phyloP scores from a whole-genome alignment of 305 asterid genomes.

The Rubia tinctorum region DNA sequence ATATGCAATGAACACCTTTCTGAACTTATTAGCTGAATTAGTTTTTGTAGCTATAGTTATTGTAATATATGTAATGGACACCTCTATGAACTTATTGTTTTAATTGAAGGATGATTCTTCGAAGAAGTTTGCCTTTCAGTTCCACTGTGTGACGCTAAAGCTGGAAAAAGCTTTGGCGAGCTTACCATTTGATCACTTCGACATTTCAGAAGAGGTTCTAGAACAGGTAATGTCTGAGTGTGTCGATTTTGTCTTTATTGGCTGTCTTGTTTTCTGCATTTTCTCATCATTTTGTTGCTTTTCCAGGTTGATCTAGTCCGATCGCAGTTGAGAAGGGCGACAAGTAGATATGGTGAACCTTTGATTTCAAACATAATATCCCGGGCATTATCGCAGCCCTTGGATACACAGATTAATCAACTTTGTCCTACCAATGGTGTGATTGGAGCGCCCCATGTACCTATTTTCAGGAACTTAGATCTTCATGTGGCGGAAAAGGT shows the following conservation, averaged over 20 bases:
- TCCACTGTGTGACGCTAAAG: conserved; percentile 76
- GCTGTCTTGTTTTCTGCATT: conserved; percentile 7
- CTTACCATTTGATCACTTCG: conserved; percentile 58
- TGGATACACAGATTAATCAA: conserved; percentile 57
- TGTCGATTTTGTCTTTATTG: conserved; percentile 15
- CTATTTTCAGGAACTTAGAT: conserved; percentile 53
- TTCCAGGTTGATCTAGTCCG: conserved; percentile 62
- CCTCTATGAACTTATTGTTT: conserved; percentile 12
- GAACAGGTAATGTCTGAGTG: conserved; percentile 59
- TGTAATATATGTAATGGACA: not conserved
- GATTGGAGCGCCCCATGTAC: conserved; percentile 45
- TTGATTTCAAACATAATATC: conserved; percentile 48
- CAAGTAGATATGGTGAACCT: conserved; percentile 66
- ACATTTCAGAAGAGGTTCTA: conserved; percentile 84
- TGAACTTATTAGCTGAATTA: not conserved
- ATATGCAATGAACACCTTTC: not conserved
- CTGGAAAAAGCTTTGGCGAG: conserved; percentile 60
- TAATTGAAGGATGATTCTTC: conserved; percentile 41
- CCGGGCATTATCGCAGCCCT: conserved; percentile 58
- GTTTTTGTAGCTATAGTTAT: not conserved
- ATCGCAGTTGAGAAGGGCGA: conserved; percentile 77
- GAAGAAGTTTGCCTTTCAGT: conserved; percentile 60
- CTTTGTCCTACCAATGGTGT: conserved; percentile 39
- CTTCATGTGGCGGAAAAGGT: conserved; percentile 39
- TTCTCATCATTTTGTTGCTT: conserved; percentile 21